Evolutionary conservation across 768 basidiomycete species (phyloP).

Genomic region (Lactifluus subvellereus): DNA sequence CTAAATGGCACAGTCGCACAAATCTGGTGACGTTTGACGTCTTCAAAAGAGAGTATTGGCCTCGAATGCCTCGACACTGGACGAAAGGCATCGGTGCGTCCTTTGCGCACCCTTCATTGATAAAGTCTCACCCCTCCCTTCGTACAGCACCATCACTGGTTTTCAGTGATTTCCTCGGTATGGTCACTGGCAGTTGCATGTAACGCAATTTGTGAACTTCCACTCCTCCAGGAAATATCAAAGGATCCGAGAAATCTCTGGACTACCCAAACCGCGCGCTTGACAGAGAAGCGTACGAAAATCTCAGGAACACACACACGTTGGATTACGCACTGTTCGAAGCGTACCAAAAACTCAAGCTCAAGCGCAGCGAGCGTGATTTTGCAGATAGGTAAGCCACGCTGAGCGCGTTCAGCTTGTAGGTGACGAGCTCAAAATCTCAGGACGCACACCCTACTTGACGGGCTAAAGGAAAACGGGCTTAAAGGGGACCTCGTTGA

Average conservation of each 20-base stretch:
- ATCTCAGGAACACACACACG: not conserved
- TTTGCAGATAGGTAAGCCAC: slow-evolving; percentile 49
- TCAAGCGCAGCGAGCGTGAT: slow-evolving; percentile 41
- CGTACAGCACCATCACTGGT: slow-evolving; percentile 52
- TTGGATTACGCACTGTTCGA: slow-evolving; percentile 38
- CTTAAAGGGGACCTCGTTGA: slow-evolving; percentile 44
- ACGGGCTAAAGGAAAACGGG: slow-evolving; percentile 28
- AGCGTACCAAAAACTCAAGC: slow-evolving; percentile 45
- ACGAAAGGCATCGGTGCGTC: slow-evolving; percentile 46
- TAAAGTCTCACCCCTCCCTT: not conserved
- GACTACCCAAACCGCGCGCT: slow-evolving; percentile 8
- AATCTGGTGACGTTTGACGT: slow-evolving; percentile 38
- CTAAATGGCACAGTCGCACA: not conserved
- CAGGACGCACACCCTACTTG: slow-evolving; percentile 50
- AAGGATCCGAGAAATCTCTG: slow-evolving; percentile 57
- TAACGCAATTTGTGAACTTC: not conserved
- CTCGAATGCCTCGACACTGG: slow-evolving; percentile 44
- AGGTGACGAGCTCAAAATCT: not conserved
- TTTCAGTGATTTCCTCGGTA: slow-evolving; percentile 62
- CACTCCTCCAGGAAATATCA: slow-evolving; percentile 45
- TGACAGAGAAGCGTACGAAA: slow-evolving; percentile 9
- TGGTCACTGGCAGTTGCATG: too few species aligned
- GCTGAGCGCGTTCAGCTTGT: not conserved
- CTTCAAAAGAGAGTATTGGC: slow-evolving; percentile 54
- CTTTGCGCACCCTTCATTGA: not conserved